Base-by-base conservation (phyloP, 495 filamentous ascomycete genomes). In the Wilcoxina mikolae region DNA sequence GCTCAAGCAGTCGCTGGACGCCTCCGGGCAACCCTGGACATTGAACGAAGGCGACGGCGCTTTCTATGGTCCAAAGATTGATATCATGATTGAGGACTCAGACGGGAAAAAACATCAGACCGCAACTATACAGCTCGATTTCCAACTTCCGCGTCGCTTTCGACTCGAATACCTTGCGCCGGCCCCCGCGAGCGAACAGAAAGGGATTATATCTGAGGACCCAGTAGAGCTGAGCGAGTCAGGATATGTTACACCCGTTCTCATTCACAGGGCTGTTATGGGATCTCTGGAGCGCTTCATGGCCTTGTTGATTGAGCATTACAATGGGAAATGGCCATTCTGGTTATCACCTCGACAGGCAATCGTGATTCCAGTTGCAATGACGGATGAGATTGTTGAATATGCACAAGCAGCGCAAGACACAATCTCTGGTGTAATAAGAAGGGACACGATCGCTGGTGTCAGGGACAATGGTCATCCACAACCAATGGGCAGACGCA, bases 11-110 rank as follows among this genome's bases (percentile, higher is more conserved):
- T 84, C 87, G 0, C 70, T 95, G 26, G 72, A 82, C 49, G 72
- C 69, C 9, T 84, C 76, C 23, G 79, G 79, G 2, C 74, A 76
- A 44, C 63, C 73, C 23, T 94, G 85, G 84, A 73, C 73, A 0
- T 29, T 88, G 49, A 88, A 84, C 57, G 75, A 80, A 57, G 87
- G 86, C 4, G 89, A 94, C 56, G 89, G 89, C 25, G 89, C 89
- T 4, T 95, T 95, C 63, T 95, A 94, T 67, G 89, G 89, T 0
- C 89, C 89, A 9, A 95, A 95, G 70, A 94, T 95, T 58, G 89
- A 95, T 61, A 83, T 94, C 41, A 82, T 93, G 43, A 69, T 94
- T 10, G 79, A 76, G 57, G 89, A 93, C 58, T 78, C 81, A 17
- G 78, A 88, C 58, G 86, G 87, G 3, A 94, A 93, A 65, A 83